phyloP scores from a whole-genome alignment of 2,329 filamentous ascomycete genomes.

The Chaetomiaceae sp. region DNA sequence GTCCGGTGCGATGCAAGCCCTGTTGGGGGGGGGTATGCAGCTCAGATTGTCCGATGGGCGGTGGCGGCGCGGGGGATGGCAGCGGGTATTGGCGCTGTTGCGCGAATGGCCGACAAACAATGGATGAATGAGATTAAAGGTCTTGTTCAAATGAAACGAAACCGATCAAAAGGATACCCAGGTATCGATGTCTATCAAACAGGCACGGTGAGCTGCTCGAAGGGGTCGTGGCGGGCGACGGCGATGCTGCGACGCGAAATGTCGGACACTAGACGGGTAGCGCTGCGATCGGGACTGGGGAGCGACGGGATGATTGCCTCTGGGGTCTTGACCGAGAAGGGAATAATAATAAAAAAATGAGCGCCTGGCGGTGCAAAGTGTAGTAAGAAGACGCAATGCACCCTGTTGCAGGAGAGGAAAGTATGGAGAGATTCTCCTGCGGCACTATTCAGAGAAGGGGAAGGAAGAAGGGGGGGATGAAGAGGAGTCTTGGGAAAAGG shows the following conservation, averaged over 20 bases:
- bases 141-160: slow-evolving; percentile 40
- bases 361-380: slow-evolving; percentile 10
- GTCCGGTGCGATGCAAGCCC: too few relatives aligned
- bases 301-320: slow-evolving; percentile 27
- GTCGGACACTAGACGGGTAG: slow-evolving; percentile 29
- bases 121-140: slow-evolving; percentile 38
- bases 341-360: slow-evolving; percentile 11
- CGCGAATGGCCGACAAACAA: slow-evolving; percentile 31
- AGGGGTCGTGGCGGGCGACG: slow-evolving; percentile 29
- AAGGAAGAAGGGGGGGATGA: slow-evolving; percentile 35
- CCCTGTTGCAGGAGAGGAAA: slow-evolving; percentile 8
- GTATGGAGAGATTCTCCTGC: slow-evolving; percentile 31
- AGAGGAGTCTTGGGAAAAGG: slow-evolving; percentile 39
- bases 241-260: slow-evolving; percentile 34
- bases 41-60: slow-evolving; percentile 7
- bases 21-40: slow-evolving; percentile 11
- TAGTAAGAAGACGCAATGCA: slow-evolving; percentile 1
- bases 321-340: slow-evolving; percentile 30
- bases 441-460: slow-evolving; percentile 31
- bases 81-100: slow-evolving; percentile 12
- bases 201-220: slow-evolving; percentile 28
- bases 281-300: slow-evolving; percentile 25
- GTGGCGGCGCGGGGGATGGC: slow-evolving; percentile 3
- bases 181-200: slow-evolving; percentile 33
- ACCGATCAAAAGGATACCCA: slow-evolving; percentile 32